A percentile compares a stretch with the other conserved stretches of the same genome.
These are phyloP conservation scores for Penicillium desertorum DNA, from an alignment of 495 filamentous ascomycete species.

Conservation along the genomic window DNA sequence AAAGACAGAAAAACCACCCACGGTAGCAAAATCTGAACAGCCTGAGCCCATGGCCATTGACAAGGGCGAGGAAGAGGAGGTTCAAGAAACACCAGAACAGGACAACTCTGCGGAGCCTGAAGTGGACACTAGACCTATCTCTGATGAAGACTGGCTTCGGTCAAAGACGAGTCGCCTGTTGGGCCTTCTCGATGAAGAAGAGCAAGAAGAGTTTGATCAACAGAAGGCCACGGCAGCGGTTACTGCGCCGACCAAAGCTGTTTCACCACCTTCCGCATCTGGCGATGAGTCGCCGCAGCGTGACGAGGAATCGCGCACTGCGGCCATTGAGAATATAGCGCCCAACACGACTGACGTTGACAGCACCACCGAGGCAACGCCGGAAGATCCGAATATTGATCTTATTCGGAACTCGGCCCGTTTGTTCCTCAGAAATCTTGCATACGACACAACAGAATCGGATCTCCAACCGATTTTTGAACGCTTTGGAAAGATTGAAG, in stretches of 20 bases:
- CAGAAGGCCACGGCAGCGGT: slow-evolving; percentile 21
- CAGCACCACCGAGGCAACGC: slow-evolving; percentile 20
- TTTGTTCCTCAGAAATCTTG: slow-evolving; percentile 85
- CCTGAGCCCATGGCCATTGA: slow-evolving; percentile 32
- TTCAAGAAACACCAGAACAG: slow-evolving; percentile 22
- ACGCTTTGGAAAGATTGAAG: slow-evolving; percentile 71
- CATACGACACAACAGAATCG: slow-evolving; percentile 75
- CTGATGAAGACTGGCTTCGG: slow-evolving; percentile 88
- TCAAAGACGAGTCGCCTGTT: slow-evolving; percentile 88
- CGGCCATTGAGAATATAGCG: slow-evolving; percentile 22
- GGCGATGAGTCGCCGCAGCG: slow-evolving; percentile 5
- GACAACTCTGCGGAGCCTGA: slow-evolving; percentile 21
- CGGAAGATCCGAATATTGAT: slow-evolving; percentile 41
- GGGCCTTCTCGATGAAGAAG: slow-evolving; percentile 74
- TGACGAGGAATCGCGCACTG: slow-evolving; percentile 27
- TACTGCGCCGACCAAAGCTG: slow-evolving; percentile 6
- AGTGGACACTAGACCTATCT: slow-evolving; percentile 30
- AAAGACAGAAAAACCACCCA: slow-evolving; percentile 26
- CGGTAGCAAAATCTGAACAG: slow-evolving; percentile 12
- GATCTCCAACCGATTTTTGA: slow-evolving; percentile 71
- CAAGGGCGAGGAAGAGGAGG: slow-evolving; percentile 19
- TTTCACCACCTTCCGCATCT: background rate
- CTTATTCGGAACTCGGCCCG: slow-evolving; percentile 55
- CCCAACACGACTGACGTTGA: slow-evolving; percentile 27
- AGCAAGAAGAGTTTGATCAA: slow-evolving; percentile 39